A percentile compares a stretch with the other conserved stretches of the same genome.
These are phyloP conservation scores for Taphrina betulina DNA, from an alignment of 1,139 yeast genomes.

Conservation along the genomic window DNA sequence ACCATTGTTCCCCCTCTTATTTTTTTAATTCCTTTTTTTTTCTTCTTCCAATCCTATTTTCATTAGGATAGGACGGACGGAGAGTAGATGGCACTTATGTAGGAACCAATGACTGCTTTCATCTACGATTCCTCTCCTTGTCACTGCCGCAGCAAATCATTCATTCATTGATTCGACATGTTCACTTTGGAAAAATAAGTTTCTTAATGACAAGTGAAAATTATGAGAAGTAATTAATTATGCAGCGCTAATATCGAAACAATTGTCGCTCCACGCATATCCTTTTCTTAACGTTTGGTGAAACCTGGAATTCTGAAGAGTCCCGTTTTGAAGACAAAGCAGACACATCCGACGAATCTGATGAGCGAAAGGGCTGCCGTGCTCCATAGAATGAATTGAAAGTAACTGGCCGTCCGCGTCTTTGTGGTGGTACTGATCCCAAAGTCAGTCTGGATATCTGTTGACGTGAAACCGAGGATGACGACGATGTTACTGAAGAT, in stretches of 20 bases:
- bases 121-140: too few species aligned
- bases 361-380: constrained; percentile 78
- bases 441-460: constrained; percentile 29
- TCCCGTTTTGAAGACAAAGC: constrained; percentile 51
- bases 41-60: background rate
- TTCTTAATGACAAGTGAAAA: too few species aligned
- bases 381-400: constrained; percentile 73
- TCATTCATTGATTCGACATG: too few species aligned
- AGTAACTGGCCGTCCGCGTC: constrained; percentile 55
- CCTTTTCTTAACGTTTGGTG: constrained; percentile 20
- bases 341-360: constrained; percentile 65
- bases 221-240: too few species aligned
- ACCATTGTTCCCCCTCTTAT: background rate
- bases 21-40: background rate
- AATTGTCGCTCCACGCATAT: too few species aligned
- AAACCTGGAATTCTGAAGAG: constrained; percentile 18
- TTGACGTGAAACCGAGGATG: constrained; percentile 58
- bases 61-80: too few species aligned
- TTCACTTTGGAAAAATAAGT: too few species aligned
- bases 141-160: too few species aligned
- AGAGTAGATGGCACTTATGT: too few species aligned
- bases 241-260: too few species aligned
- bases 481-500: constrained; percentile 69
- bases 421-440: constrained; percentile 8
- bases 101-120: too few species aligned